phyloP scores from a whole-genome alignment of 139 green algal genomes.

The Ulvella scutata region DNA sequence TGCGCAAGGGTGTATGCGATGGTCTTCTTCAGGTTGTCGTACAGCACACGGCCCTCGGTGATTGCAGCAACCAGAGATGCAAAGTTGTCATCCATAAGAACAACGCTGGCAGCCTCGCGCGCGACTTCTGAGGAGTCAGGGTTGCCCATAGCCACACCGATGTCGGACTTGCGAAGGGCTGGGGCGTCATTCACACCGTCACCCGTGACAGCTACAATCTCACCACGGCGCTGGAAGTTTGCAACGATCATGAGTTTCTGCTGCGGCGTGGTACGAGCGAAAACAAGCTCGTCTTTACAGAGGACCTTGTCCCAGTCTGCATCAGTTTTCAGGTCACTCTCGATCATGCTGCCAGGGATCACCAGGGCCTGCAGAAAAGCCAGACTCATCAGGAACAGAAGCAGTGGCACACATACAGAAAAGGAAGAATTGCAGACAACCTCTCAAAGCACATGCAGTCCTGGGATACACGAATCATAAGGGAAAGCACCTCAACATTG shows the following conservation, averaged over 20 bases:
- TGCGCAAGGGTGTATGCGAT: conserved; percentile 32
- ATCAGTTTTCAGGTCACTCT: conserved; percentile 11
- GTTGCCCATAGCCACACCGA: conserved; percentile 65
- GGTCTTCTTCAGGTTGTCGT: conserved; percentile 22
- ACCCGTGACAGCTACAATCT: conserved; percentile 38
- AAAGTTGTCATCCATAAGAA: conserved; percentile 72
- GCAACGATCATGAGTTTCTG: conserved; percentile 62
- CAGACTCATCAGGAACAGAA: too few species aligned
- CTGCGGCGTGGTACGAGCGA: conserved; percentile 38
- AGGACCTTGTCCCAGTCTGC: conserved; percentile 15
- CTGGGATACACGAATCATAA: not conserved
- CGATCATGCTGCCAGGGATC: conserved; percentile 14
- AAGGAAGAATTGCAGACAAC: too few species aligned
- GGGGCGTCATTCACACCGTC: conserved; percentile 76
- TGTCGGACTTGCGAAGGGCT: conserved; percentile 58
- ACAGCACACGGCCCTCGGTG: conserved; percentile 22
- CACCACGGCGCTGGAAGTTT: conserved; percentile 33
- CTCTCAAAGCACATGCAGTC: too few species aligned
- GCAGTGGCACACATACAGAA: too few species aligned
- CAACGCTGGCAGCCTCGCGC: conserved; percentile 54
- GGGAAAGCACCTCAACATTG: not conserved
- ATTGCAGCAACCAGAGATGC: conserved; percentile 54
- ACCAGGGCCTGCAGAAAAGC: conserved; percentile 13
- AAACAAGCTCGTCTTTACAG: conserved; percentile 29
- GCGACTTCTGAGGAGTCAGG: conserved; percentile 26